Evolutionary conservation across 2,329 filamentous ascomycete genomes (phyloP), one percentile per base, ranked within the genome.

Genomic region (Stachybotrys echinatus): DNA sequence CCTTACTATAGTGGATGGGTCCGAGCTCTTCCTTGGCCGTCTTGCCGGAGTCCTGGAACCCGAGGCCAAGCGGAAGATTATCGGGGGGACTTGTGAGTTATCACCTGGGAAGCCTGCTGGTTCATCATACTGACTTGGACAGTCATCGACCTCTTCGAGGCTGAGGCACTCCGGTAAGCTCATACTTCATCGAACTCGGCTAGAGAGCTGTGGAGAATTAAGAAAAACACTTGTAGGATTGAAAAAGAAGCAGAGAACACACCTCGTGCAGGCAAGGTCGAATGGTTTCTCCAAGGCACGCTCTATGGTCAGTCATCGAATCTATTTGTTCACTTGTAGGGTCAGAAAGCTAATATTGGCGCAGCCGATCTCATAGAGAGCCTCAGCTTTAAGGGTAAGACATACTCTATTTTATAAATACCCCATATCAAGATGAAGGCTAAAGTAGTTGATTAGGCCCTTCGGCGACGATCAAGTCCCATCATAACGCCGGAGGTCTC

Each of bases 231-330:
- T 42, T 37, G 5, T 37, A 65, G 68, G 58, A 92, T 95, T 45
- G 88, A 90, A 55, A 80, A 80, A 49, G 83, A 77, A 23, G 88
- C 88, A 0, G 80, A 83, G 55, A 76, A 85, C 62, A 85, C 85
- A 0, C 68, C 76, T 2, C 76, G 77, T 48, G 84, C 83, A n/a
- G 89, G 88, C 34, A 84, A 87, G 60, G 87, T 96, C 38, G 82
- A 89, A 60, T 96, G 83, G 79, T 88, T 96, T 63, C 76, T 96
- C 10, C 92, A 96, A 70, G 90, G 91, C n/a, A 94, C 89, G 8
- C 76, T 94, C 20, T 92, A 90, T 68, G 70, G 88, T 65, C n/a
- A 20, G 49, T 17, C n/a, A n/a, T n/a, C n/a, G n/a, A n/a, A n/a
- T n/a, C n/a, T n/a, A n/a, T n/a, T n/a, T 17, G 23, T 50, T 38